A percentile compares a stretch with the other conserved stretches of the same genome.
Conservation (phyloP, 352 stramenopile species). For the Pythium folliculosum region DNA sequence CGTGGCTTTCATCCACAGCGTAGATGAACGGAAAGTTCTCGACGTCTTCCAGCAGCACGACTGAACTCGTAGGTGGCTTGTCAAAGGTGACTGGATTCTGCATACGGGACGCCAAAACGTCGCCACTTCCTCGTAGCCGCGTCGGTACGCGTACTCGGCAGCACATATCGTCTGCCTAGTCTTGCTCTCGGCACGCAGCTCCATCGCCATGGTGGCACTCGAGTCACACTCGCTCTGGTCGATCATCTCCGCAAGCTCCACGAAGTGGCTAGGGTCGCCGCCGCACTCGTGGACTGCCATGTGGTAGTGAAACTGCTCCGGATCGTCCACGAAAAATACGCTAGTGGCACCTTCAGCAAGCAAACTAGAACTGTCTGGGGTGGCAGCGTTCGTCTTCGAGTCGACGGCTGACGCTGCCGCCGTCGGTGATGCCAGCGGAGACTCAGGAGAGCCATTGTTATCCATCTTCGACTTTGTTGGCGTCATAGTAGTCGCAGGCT, state of each 20-base stretch:
- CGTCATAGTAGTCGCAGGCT: no score
- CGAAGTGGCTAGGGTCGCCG: slow-evolving; percentile 3
- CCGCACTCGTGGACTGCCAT: slow-evolving; percentile 12
- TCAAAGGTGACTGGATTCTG: not conserved
- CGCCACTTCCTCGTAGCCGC: not conserved
- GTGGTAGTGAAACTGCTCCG: slow-evolving; percentile 18
- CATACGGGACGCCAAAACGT: slow-evolving; percentile 4
- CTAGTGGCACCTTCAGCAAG: not conserved
- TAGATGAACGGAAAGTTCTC: slow-evolving; percentile 6
- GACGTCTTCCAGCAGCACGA: not conserved
- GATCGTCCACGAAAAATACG: not conserved
- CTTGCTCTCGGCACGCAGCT: not conserved
- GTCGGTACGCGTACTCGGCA: slow-evolving; percentile 10
- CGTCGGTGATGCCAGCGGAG: no score
- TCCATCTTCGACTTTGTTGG: no score
- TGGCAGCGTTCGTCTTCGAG: not conserved
- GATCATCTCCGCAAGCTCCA: slow-evolving; percentile 7
- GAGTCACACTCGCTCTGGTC: not conserved
- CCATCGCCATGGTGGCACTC: not conserved
- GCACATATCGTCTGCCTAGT: not conserved
- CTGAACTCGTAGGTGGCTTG: not conserved
- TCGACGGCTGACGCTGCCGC: no score
- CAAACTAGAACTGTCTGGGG: not conserved
- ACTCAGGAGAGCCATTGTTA: no score
- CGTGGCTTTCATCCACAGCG: not conserved